Evolutionary conservation across 257 asterid genomes (phyloP).

Genomic region (Przewalskia tangutica): DNA sequence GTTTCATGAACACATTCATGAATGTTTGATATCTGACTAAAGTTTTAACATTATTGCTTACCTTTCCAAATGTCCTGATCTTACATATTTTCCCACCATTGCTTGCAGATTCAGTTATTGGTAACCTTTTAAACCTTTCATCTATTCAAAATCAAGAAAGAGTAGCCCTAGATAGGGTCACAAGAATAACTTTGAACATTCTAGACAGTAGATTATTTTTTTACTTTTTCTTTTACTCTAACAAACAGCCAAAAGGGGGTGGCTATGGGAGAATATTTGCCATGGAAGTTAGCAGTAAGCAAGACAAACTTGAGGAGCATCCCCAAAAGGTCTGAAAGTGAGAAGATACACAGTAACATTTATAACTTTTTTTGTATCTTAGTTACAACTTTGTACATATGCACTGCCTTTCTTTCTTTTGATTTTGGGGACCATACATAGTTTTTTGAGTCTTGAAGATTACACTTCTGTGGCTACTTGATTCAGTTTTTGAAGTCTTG

Average conservation of each 20-base stretch:
- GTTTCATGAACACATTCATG: conserved; percentile 1
- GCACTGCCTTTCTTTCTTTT: neutral
- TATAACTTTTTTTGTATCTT: conserved; percentile 3
- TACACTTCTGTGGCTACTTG: conserved; percentile 1
- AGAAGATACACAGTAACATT: conserved; percentile 1
- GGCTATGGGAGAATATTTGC: conserved; percentile 20
- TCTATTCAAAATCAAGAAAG: conserved; percentile 7
- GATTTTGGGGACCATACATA: conserved; percentile 1
- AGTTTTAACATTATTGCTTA: neutral
- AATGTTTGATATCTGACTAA: neutral
- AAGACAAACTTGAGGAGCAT: conserved; percentile 19
- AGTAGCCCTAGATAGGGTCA: neutral
- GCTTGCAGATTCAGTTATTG: conserved; percentile 14
- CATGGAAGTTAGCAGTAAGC: conserved; percentile 28
- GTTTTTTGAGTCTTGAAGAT: conserved; percentile 1
- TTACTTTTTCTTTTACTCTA: neutral
- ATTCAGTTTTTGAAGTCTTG: neutral
- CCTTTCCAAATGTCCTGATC: neutral
- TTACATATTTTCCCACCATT: conserved; percentile 6
- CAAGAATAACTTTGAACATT: conserved; percentile 4
- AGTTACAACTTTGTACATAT: neutral
- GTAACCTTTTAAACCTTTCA: neutral
- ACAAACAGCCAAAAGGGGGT: conserved; percentile 19
- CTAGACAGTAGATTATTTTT: neutral
- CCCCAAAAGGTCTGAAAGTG: neutral